phyloP scores from a whole-genome alignment of 2,329 filamentous ascomycete genomes.

The Mollisia scopiformis region DNA sequence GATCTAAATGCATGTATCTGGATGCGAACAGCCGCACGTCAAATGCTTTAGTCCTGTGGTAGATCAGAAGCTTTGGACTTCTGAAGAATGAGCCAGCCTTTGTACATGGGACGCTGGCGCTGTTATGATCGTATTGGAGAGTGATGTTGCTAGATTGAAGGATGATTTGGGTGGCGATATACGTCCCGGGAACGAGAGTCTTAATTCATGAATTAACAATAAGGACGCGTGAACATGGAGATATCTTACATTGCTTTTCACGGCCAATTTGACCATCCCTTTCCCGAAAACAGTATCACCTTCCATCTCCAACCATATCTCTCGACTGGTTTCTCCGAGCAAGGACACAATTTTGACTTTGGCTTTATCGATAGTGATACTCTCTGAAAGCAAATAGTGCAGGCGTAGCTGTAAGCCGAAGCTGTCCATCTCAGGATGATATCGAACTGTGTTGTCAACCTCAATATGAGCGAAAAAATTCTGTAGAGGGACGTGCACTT shows the following conservation, averaged over 20 bases:
- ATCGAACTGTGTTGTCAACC: conserved; percentile 69
- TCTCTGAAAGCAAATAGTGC: conserved; percentile 72
- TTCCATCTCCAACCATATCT: conserved; percentile 63
- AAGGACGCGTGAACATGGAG: not conserved
- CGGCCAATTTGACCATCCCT: conserved; percentile 45
- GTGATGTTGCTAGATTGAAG: conserved; percentile 65
- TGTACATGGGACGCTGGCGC: conserved; percentile 30
- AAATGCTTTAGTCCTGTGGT: conserved; percentile 70
- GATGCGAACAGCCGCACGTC: conserved; percentile 69
- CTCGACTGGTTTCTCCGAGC: conserved; percentile 59
- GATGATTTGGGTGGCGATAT: conserved; percentile 73
- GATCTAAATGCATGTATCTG: conserved; percentile 77
- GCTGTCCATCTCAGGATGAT: conserved; percentile 73
- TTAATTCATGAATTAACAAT: conserved; percentile 41
- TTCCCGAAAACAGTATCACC: conserved; percentile 49
- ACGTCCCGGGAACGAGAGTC: conserved; percentile 72
- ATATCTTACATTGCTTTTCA: conserved; percentile 48
- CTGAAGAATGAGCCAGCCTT: conserved; percentile 50
- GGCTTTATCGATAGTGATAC: conserved; percentile 66
- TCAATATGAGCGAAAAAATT: conserved; percentile 75
- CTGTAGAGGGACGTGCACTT: conserved; percentile 68
- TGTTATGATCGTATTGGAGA: conserved; percentile 66
- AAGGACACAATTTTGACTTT: conserved; percentile 65
- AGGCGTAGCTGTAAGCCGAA: conserved; percentile 72
- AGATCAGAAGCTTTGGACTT: conserved; percentile 69